Conservation (phyloP, 768 basidiomycete species). For the Boletus reticulatus region DNA sequence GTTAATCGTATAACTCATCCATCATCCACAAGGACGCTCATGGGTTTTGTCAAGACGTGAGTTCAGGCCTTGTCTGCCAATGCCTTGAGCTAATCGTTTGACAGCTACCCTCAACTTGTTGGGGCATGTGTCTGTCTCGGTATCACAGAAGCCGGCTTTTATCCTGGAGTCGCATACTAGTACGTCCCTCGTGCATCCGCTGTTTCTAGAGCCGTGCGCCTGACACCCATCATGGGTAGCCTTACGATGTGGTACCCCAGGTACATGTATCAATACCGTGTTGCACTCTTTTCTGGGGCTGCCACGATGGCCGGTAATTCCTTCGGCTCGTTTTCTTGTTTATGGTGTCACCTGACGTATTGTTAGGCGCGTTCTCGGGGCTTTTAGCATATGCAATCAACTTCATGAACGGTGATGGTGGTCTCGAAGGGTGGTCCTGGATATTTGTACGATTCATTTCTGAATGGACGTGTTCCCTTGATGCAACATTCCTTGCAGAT, state of each 20-base stretch:
- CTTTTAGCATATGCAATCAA: constrained; percentile 2
- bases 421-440: constrained; percentile 6
- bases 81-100: not conserved
- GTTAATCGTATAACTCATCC: not conserved
- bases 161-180: constrained; percentile 1
- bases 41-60: constrained; percentile 2
- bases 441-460: not conserved
- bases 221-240: not conserved
- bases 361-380: constrained; percentile 1
- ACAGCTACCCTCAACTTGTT: constrained; percentile 1
- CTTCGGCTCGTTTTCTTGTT: not conserved
- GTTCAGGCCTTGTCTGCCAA: not conserved
- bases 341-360: not conserved
- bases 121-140: not conserved
- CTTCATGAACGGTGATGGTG: not conserved
- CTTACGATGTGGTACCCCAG: constrained; percentile 4
- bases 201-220: no score
- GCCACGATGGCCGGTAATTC: not conserved
- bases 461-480: not conserved
- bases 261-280: constrained; percentile 3
- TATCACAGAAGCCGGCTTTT: constrained; percentile 2
- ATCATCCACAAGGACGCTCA: not conserved
- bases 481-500: not conserved
- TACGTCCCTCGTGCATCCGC: not conserved
- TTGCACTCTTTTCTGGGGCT: constrained; percentile 3